A percentile compares a stretch with the other conserved stretches of the same genome.
Evolutionary conservation across 2,329 filamentous ascomycete species (phyloP).

Genomic region (Nectriaceae sp.): DNA sequence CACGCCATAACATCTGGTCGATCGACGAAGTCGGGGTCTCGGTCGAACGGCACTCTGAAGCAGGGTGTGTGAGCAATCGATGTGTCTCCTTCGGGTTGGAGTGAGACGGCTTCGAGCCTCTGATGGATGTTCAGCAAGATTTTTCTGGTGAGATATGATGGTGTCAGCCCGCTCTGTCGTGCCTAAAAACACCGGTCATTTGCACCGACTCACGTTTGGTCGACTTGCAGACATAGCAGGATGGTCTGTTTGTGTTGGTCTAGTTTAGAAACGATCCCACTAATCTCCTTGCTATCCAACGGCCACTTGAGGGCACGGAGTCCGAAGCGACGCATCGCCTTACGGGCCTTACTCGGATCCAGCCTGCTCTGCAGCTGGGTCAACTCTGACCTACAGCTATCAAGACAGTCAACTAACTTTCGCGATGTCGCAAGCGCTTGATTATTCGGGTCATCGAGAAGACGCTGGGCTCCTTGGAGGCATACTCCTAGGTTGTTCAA

Average conservation of each 20-base stretch:
- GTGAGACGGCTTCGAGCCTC: background rate
- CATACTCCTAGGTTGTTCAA: background rate
- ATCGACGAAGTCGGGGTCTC: constrained; percentile 7
- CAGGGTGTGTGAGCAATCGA: background rate
- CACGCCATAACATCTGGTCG: constrained; percentile 5
- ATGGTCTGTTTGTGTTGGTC: background rate
- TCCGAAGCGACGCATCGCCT: constrained; percentile 8
- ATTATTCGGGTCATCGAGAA: background rate
- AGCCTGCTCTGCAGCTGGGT: constrained; percentile 5
- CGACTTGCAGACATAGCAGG: constrained; percentile 2
- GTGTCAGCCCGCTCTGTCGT: too few relatives aligned
- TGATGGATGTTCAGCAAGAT: background rate
- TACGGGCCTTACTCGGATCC: background rate
- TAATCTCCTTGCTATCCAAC: constrained; percentile 9
- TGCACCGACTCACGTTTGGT: constrained; percentile 7
- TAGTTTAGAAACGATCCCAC: background rate
- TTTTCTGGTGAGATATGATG: too few relatives aligned
- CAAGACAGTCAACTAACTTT: background rate
- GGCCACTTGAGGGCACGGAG: constrained; percentile 14
- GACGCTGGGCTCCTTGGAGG: background rate
- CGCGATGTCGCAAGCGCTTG: background rate
- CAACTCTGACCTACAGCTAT: constrained; percentile 1
- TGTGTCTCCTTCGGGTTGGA: background rate
- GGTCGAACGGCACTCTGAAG: constrained; percentile 6
- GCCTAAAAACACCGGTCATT: background rate